phyloP scores from a whole-genome alignment of 2,329 filamentous ascomycete species.

The Ramularia collo-cygni region DNA sequence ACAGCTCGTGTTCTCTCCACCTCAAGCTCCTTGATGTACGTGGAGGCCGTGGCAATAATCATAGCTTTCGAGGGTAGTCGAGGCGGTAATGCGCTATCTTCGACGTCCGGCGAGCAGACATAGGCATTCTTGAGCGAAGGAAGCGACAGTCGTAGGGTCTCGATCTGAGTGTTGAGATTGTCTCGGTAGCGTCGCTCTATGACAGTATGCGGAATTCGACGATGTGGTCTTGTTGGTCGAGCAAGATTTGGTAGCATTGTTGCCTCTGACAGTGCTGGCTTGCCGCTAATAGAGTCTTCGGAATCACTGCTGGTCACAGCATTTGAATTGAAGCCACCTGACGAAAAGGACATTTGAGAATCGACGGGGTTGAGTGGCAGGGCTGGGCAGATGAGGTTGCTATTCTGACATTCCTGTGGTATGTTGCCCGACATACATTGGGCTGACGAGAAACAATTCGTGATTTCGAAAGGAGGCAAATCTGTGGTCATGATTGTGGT shows the following conservation, averaged over 20 bases:
- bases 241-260: background rate
- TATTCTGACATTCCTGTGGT: constrained; percentile 16
- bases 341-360: constrained; percentile 11
- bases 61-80: constrained; percentile 40
- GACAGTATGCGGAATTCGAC: constrained; percentile 35
- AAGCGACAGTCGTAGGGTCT: constrained; percentile 34
- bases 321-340: constrained; percentile 9
- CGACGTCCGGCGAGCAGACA: constrained; percentile 36
- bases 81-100: constrained; percentile 36
- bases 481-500: constrained; percentile 8
- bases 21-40: constrained; percentile 42
- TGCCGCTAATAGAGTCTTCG: constrained; percentile 13
- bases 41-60: constrained; percentile 40
- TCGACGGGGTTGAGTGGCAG: constrained; percentile 8
- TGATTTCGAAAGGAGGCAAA: constrained; percentile 9
- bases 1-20: constrained; percentile 35
- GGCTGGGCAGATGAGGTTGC: constrained; percentile 16
- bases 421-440: constrained; percentile 18
- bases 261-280: constrained; percentile 1
- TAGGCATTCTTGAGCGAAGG: constrained; percentile 35
- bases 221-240: constrained; percentile 8
- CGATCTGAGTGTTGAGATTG: constrained; percentile 41
- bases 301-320: constrained; percentile 14
- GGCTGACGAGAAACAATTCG: constrained; percentile 16
- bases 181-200: constrained; percentile 43